A percentile compares a stretch with the other conserved stretches of the same genome.
phyloP scores from a whole-genome alignment of 352 stramenopile species.

The Pythium guiyangense region DNA sequence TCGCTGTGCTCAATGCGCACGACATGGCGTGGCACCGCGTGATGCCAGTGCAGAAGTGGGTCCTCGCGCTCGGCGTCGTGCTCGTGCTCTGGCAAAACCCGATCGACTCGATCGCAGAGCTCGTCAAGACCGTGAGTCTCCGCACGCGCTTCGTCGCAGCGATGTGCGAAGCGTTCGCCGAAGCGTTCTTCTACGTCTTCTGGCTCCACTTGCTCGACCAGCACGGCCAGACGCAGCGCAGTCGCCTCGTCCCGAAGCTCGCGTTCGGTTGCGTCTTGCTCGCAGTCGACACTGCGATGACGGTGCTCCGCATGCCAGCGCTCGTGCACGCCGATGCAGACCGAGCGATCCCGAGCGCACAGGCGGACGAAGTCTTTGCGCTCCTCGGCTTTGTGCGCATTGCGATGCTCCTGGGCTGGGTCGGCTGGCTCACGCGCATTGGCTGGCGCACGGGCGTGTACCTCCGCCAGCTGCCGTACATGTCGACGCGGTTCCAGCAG shows the following conservation, averaged over 20 bases:
- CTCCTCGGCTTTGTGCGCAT: constrained; percentile 61
- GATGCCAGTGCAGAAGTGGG: constrained; percentile 67
- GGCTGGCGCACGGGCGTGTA: constrained; percentile 47
- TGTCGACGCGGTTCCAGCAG: constrained; percentile 83
- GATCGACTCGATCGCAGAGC: constrained; percentile 57
- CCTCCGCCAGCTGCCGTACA: constrained; percentile 75
- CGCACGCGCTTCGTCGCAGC: constrained; percentile 65
- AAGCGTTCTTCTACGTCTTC: constrained; percentile 75
- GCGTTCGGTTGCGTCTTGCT: constrained; percentile 43
- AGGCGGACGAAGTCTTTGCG: constrained; percentile 54
- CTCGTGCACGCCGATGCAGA: constrained; percentile 23
- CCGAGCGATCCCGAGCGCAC: constrained; percentile 7
- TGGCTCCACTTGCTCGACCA: constrained; percentile 83
- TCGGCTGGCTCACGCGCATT: constrained; percentile 63
- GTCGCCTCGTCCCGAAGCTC: constrained; percentile 24
- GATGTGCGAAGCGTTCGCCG: constrained; percentile 60
- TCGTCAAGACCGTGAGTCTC: constrained; percentile 46
- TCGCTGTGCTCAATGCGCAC: constrained; percentile 54
- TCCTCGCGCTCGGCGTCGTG: constrained; percentile 61
- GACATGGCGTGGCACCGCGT: constrained; percentile 41
- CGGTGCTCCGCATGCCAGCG: constrained; percentile 56
- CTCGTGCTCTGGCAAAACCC: constrained; percentile 84
- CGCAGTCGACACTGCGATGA: constrained; percentile 52
- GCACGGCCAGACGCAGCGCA: constrained; percentile 18
- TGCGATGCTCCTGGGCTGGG: constrained; percentile 58